A percentile compares a stretch with the other conserved stretches of the same genome.
Conservation (phyloP, 306 rosid genomes). For the Corylus avellana region DNA sequence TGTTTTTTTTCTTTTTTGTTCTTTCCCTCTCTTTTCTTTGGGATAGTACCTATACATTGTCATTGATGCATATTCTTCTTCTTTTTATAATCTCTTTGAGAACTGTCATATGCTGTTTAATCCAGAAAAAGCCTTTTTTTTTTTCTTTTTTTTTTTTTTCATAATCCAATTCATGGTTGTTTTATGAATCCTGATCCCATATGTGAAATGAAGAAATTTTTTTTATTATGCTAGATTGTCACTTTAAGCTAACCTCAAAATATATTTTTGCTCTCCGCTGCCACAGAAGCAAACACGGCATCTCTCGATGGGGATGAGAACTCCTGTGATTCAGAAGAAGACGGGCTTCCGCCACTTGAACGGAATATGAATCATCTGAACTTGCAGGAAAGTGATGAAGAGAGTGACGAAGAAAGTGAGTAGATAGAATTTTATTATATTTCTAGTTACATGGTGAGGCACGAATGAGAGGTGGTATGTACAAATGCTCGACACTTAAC, state of each 20-base stretch:
- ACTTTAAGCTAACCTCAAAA: background rate
- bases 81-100: background rate
- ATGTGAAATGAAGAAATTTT: background rate
- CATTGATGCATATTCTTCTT: background rate
- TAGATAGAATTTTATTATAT: conserved; percentile 17
- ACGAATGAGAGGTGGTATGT: background rate
- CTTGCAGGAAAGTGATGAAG: conserved; percentile 50
- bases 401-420: conserved; percentile 42
- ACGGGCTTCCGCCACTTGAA: conserved; percentile 91
- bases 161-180: background rate
- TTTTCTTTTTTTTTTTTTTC: too few relatives aligned
- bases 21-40: background rate
- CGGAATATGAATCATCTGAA: conserved; percentile 80
- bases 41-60: background rate
- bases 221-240: background rate
- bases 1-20: background rate
- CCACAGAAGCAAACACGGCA: conserved; percentile 37
- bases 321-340: conserved; percentile 68
- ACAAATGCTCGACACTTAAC: background rate
- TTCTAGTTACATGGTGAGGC: background rate
- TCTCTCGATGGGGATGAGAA: conserved; percentile 35
- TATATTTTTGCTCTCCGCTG: conserved; percentile 10
- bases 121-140: background rate
- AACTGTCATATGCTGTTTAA: background rate
- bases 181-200: background rate